These are phyloP conservation scores for Melanogaster broomeanus DNA, from an alignment of 768 basidiomycete species.

Conservation along the genomic window DNA sequence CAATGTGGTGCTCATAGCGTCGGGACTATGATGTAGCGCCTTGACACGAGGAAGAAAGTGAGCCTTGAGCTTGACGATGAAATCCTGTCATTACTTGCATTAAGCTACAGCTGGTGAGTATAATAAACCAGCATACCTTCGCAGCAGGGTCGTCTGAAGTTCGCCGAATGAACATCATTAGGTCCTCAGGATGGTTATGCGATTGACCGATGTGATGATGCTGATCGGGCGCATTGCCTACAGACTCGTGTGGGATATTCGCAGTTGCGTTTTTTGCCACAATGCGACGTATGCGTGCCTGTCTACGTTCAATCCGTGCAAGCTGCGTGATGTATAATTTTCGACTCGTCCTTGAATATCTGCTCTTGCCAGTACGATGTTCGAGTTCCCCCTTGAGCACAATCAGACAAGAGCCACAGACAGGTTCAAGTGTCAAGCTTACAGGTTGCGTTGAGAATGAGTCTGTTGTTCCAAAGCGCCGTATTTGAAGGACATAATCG, in stretches of 20 bases:
- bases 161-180: constrained; percentile 29
- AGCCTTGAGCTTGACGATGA: constrained; percentile 29
- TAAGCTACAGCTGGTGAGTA: constrained; percentile 9
- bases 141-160: constrained; percentile 23
- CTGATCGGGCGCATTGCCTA: neutral
- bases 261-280: constrained; percentile 20
- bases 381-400: constrained; percentile 12
- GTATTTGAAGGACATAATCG: too few species aligned
- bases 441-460: too few species aligned
- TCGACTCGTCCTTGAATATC: neutral
- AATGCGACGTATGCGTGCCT: constrained; percentile 4
- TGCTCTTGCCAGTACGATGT: neutral
- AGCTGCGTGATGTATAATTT: constrained; percentile 5
- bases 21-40: neutral
- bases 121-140: constrained; percentile 18
- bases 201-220: constrained; percentile 1
- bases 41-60: constrained; percentile 27
- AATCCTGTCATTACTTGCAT: constrained; percentile 27
- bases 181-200: constrained; percentile 18
- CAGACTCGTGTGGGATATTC: constrained; percentile 16
- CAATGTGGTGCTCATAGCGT: too few species aligned
- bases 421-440: too few species aligned
- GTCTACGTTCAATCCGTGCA: constrained; percentile 1
- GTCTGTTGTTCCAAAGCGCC: too few species aligned
- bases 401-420: too few species aligned